These are phyloP conservation scores for Casuarina glauca DNA, from an alignment of 306 rosid genomes.

Conservation along the genomic window DNA sequence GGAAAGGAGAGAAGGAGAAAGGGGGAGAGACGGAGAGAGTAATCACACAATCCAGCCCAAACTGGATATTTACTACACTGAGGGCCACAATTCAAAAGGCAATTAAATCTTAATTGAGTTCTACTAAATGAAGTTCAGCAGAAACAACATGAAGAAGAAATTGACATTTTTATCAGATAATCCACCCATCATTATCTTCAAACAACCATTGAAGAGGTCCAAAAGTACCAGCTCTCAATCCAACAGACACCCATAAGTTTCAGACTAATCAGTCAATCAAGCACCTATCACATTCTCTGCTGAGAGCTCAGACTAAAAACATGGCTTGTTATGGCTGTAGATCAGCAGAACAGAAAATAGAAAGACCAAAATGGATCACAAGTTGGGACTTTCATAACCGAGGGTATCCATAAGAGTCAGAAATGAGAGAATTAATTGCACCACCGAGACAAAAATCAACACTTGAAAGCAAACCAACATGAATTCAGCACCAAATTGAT, in stretches of 20 bases:
- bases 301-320: not conserved
- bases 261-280: slow-evolving; percentile 14
- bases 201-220: not conserved
- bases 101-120: slow-evolving; percentile 22
- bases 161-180: slow-evolving; percentile 10
- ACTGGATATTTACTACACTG: slow-evolving; percentile 1
- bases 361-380: slow-evolving; percentile 2
- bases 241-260: not conserved
- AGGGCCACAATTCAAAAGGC: slow-evolving; percentile 13
- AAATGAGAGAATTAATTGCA: slow-evolving; percentile 8
- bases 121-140: slow-evolving; percentile 6
- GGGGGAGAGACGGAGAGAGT: not conserved
- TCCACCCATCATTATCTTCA: slow-evolving; percentile 19
- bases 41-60: slow-evolving; percentile 1
- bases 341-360: slow-evolving; percentile 5
- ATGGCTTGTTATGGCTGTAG: not conserved
- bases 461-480: slow-evolving; percentile 22
- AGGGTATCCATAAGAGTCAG: slow-evolving; percentile 21
- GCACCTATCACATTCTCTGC: not conserved
- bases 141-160: slow-evolving; percentile 1
- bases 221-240: slow-evolving; percentile 6
- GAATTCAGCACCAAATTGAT: slow-evolving; percentile 20
- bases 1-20: not conserved
- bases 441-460: slow-evolving; percentile 9
- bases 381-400: slow-evolving; percentile 14